These are phyloP conservation scores for Dendrocalamus sinicus DNA, from an alignment of 176 grass and related monocot species.

Conservation along the genomic window DNA sequence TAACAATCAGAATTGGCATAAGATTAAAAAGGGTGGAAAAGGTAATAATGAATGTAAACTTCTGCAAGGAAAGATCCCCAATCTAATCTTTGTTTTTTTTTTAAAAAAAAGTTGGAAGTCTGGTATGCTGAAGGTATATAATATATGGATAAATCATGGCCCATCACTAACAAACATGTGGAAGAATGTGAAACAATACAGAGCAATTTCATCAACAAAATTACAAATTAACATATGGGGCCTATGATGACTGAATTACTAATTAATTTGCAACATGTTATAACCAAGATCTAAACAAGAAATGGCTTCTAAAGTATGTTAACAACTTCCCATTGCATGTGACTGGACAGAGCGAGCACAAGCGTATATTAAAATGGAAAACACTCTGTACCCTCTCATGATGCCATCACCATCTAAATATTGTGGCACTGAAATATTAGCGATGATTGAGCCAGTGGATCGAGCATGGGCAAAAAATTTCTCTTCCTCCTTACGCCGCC, in stretches of 20 bases:
- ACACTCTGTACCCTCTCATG: constrained; percentile 75
- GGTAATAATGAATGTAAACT: constrained; percentile 18
- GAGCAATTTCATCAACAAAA: background rate
- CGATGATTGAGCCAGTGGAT: constrained; percentile 59
- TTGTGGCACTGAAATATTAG: constrained; percentile 77
- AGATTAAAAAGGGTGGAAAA: background rate
- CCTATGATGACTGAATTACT: constrained; percentile 12
- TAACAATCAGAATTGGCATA: constrained; percentile 10
- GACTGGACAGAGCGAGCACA: background rate
- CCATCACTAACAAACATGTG: constrained; percentile 21
- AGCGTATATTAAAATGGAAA: constrained; percentile 36
- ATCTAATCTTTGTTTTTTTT: background rate
- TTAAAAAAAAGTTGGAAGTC: constrained; percentile 14
- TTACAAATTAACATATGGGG: background rate
- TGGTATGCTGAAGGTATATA: constrained; percentile 29
- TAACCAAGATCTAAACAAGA: constrained; percentile 13
- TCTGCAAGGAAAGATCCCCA: constrained; percentile 20
- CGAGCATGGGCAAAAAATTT: constrained; percentile 64
- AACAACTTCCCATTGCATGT: constrained; percentile 25
- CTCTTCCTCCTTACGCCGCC: constrained; percentile 76
- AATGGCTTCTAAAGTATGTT: constrained; percentile 19
- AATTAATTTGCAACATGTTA: background rate
- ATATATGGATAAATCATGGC: constrained; percentile 17
- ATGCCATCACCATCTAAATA: constrained; percentile 73
- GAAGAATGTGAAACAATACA: constrained; percentile 31